Conservation (phyloP, 2,329 filamentous ascomycete genomes). For the Pyrenophora seminiperda region DNA sequence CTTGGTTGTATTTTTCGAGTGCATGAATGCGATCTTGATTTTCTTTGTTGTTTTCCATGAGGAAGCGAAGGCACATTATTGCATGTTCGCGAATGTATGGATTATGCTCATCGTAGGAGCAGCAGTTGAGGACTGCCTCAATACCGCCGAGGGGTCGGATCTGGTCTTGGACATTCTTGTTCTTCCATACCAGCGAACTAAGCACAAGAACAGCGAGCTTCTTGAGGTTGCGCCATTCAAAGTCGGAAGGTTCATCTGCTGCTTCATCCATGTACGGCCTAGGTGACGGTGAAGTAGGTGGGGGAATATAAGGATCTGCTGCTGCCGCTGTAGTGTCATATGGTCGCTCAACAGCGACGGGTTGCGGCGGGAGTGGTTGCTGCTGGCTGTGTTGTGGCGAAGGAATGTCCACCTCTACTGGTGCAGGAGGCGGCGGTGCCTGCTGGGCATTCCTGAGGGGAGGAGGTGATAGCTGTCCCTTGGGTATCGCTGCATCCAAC, state of each 20-base stretch:
- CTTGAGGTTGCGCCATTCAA: conserved; percentile 83
- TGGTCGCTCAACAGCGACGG: conserved; percentile 66
- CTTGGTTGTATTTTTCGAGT: conserved; percentile 51
- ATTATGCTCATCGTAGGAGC: conserved; percentile 88
- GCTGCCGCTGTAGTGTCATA: conserved; percentile 60
- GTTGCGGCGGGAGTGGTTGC: conserved; percentile 40
- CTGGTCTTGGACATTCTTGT: conserved; percentile 82
- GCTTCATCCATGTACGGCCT: conserved; percentile 55
- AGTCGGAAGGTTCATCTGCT: conserved; percentile 66
- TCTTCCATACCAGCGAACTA: conserved; percentile 86
- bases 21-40: conserved; percentile 74
- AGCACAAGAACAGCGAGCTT: conserved; percentile 90
- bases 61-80: conserved; percentile 57
- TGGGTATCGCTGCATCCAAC: conserved; percentile 84
- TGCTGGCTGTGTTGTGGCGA: conserved; percentile 14
- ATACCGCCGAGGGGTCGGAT: conserved; percentile 85
- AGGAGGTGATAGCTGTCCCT: conserved; percentile 62
- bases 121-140: conserved; percentile 85
- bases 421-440: conserved; percentile 40
- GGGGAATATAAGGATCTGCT: conserved; percentile 51
- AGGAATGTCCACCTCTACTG: conserved; percentile 21
- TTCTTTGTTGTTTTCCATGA: conserved; percentile 74
- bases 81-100: conserved; percentile 87
- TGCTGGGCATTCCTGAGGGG: conserved; percentile 54
- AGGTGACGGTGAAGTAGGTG: conserved; percentile 38